A percentile compares a stretch with the other conserved stretches of the same genome.
Evolutionary conservation across 106 monocot species (phyloP).

Genomic region (Allium fistulosum): DNA sequence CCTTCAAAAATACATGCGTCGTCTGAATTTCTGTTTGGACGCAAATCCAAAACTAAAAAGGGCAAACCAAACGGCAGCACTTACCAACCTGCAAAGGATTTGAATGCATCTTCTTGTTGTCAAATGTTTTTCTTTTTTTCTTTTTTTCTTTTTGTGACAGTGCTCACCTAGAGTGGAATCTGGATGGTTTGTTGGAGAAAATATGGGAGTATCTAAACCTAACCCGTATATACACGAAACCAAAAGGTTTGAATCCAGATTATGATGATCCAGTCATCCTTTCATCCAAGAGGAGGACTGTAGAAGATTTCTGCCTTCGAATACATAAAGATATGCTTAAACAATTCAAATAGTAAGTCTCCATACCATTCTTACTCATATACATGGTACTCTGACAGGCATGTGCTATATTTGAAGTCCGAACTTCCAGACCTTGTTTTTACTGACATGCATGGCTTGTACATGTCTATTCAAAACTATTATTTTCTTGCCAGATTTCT

Average conservation of each 20-base stretch:
- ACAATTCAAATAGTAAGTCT: constrained; percentile 91
- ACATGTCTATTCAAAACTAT: too few relatives aligned
- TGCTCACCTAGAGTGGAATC: constrained; percentile 98
- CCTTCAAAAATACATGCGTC: too few relatives aligned
- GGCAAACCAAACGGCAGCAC: too few relatives aligned
- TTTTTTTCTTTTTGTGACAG: constrained; percentile 16
- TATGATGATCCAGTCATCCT: constrained; percentile 98
- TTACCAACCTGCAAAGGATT: too few relatives aligned
- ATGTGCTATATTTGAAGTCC: background rate
- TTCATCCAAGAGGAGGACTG: constrained; percentile 73
- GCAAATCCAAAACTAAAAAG: too few relatives aligned
- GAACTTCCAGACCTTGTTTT: background rate
- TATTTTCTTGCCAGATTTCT: too few relatives aligned
- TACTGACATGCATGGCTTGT: too few relatives aligned
- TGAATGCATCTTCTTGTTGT: too few relatives aligned
- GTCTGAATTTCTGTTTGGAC: too few relatives aligned
- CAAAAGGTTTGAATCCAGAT: constrained; percentile 97
- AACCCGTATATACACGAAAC: constrained; percentile 92
- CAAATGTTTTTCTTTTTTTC: background rate
- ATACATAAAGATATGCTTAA: constrained; percentile 99
- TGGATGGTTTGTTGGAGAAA: constrained; percentile 88
- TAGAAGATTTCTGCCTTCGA: constrained; percentile 80
- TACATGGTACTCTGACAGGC: background rate
- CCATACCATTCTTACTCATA: background rate
- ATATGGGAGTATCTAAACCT: constrained; percentile 92